A percentile compares a stretch with the other conserved stretches of the same genome.
Evolutionary conservation across 192 early-diverging fungal species (phyloP).

Genomic region (Coemansia sp.): DNA sequence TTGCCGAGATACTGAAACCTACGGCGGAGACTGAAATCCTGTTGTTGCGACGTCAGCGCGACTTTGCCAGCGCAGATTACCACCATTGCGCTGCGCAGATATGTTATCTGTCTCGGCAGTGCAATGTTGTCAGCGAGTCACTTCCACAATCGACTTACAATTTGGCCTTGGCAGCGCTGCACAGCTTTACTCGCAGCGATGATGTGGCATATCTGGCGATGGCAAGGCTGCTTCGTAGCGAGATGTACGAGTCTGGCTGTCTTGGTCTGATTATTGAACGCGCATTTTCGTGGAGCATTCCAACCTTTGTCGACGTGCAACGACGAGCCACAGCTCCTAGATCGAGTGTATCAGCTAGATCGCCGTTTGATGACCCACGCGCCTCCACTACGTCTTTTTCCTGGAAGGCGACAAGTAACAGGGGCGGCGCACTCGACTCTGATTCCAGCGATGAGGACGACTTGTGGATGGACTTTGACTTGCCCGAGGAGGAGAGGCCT

Average conservation of each 20-base stretch:
- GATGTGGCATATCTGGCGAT: slow-evolving; percentile 50
- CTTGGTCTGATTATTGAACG: slow-evolving; percentile 39
- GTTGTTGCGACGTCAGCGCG: slow-evolving; percentile 18
- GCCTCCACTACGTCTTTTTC: not conserved
- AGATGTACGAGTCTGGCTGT: slow-evolving; percentile 53
- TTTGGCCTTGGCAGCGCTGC: slow-evolving; percentile 39
- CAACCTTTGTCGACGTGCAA: slow-evolving; percentile 18
- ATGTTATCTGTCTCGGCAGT: slow-evolving; percentile 25
- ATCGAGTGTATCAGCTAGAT: not conserved
- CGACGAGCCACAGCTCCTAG: not conserved
- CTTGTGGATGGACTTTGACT: slow-evolving; percentile 55
- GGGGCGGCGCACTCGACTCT: not conserved
- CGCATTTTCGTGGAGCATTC: slow-evolving; percentile 25
- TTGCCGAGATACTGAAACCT: slow-evolving; percentile 41
- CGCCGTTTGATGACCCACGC: not conserved
- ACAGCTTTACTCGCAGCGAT: slow-evolving; percentile 45
- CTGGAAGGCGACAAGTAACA: not conserved
- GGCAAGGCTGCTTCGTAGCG: slow-evolving; percentile 45
- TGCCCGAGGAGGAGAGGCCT: slow-evolving; percentile 33
- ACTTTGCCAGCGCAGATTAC: slow-evolving; percentile 28
- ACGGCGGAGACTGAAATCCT: slow-evolving; percentile 23
- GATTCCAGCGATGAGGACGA: slow-evolving; percentile 19
- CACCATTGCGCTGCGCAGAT: slow-evolving; percentile 25
- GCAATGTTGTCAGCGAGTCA: slow-evolving; percentile 15
- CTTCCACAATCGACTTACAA: slow-evolving; percentile 44